Conservation (phyloP, 2,329 filamentous ascomycete genomes). For the Diaporthe sp. region DNA sequence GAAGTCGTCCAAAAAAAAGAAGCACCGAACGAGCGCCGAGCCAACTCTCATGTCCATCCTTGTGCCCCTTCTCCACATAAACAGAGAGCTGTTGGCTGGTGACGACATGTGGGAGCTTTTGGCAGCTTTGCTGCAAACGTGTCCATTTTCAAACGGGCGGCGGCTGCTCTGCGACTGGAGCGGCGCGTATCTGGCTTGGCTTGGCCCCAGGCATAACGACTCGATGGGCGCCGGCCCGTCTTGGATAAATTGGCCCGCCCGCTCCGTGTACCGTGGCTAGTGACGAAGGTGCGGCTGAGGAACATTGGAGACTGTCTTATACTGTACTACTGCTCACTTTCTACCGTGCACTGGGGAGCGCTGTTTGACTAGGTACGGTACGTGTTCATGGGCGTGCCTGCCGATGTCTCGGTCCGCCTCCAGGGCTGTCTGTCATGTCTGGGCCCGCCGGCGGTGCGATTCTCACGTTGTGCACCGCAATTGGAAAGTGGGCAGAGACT, state of each 20-base stretch:
- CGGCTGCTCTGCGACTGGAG: not conserved
- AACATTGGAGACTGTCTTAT: not conserved
- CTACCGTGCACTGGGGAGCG: not conserved
- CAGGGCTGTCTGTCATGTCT: not conserved
- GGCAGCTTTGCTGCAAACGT: not conserved
- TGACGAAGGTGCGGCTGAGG: slow-evolving; percentile 4
- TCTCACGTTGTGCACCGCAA: not conserved
- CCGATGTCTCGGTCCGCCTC: not conserved
- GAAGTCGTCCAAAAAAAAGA: slow-evolving; percentile 3
- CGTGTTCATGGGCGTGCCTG: not conserved
- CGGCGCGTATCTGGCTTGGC: not conserved
- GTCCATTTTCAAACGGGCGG: not conserved
- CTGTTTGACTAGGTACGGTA: too few relatives aligned
- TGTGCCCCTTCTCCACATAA: not conserved
- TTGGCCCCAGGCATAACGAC: not conserved
- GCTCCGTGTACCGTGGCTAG: not conserved
- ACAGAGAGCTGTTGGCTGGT: not conserved
- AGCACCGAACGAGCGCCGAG: slow-evolving; percentile 9
- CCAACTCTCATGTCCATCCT: not conserved
- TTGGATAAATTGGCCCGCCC: not conserved
- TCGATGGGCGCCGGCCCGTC: not conserved
- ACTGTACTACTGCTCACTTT: not conserved
- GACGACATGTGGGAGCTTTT: not conserved
- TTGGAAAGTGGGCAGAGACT: not conserved
- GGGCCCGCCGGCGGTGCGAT: not conserved